These are phyloP conservation scores for Solanum megistacrolobum DNA, from an alignment of 257 asterid genomes.

Conservation along the genomic window DNA sequence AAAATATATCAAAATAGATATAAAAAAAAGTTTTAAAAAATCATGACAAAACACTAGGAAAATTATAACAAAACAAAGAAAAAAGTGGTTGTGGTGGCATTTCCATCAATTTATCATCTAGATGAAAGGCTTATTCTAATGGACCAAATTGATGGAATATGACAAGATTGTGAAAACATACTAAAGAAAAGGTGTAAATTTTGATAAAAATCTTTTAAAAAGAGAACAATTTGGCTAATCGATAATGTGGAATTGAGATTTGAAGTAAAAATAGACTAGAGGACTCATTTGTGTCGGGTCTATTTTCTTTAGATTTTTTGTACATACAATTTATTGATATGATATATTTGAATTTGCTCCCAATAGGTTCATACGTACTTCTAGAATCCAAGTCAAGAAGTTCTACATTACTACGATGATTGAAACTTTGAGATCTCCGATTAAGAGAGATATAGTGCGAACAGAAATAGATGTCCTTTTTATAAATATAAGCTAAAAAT, in stretches of 20 bases:
- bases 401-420: background rate
- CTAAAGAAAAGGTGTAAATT: background rate
- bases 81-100: background rate
- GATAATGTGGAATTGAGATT: background rate
- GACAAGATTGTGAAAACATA: background rate
- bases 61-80: too few relatives aligned
- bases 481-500: background rate
- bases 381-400: background rate
- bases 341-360: background rate
- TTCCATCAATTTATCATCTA: background rate
- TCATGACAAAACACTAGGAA: too few relatives aligned
- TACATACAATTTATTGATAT: background rate
- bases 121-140: background rate
- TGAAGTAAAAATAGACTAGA: background rate
- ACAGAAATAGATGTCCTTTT: background rate
- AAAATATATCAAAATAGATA: too few relatives aligned
- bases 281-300: background rate
- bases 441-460: background rate
- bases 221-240: background rate
- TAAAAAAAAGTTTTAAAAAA: too few relatives aligned
- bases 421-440: background rate
- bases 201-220: background rate
- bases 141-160: background rate
- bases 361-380: background rate
- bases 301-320: background rate